Percentiles rank a stretch among this genome's conserved stretches.
These are phyloP conservation scores for Spergularia bocconei DNA, from an alignment of 148 eudicot genomes.

Conservation along the genomic window DNA sequence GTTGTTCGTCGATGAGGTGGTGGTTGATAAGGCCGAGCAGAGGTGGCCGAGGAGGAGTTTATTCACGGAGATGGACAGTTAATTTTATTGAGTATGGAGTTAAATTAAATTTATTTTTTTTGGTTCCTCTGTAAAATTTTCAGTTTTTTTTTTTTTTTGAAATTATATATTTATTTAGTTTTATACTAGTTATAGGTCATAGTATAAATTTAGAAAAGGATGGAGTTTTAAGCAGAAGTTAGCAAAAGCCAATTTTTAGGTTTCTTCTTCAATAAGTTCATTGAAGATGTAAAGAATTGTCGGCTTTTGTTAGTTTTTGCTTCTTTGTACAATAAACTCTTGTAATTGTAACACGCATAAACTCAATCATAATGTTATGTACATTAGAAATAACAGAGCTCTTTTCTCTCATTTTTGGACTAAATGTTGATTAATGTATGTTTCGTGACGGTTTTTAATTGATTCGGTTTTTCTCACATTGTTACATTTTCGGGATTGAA, in stretches of 20 bases:
- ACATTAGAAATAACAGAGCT: not conserved
- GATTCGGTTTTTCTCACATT: too few relatives aligned
- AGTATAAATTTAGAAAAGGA: not conserved
- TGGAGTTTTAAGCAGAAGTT: slow-evolving; percentile 9
- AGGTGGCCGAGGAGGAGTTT: slow-evolving; percentile 38
- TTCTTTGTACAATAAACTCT: slow-evolving; percentile 15
- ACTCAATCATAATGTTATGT: not conserved
- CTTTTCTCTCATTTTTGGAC: too few relatives aligned
- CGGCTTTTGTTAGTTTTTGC: slow-evolving; percentile 22
- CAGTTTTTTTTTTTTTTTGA: not conserved
- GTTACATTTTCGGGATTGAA: too few relatives aligned
- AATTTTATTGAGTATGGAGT: not conserved
- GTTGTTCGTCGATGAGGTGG: slow-evolving; percentile 38
- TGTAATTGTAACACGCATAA: slow-evolving; percentile 9
- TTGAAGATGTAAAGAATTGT: slow-evolving; percentile 41
- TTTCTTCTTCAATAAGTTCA: slow-evolving; percentile 43
- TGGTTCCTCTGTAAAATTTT: not conserved
- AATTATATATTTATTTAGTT: slow-evolving; percentile 16
- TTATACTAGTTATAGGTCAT: slow-evolving; percentile 15
- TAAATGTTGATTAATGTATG: too few relatives aligned
- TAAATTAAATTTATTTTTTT: not conserved
- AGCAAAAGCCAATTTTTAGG: slow-evolving; percentile 11
- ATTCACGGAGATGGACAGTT: slow-evolving; percentile 22
- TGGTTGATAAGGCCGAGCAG: slow-evolving; percentile 21
- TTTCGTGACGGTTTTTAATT: too few relatives aligned